phyloP scores from a whole-genome alignment of 2,329 filamentous ascomycete genomes.

The Phaeophleospora eucalypticola region DNA sequence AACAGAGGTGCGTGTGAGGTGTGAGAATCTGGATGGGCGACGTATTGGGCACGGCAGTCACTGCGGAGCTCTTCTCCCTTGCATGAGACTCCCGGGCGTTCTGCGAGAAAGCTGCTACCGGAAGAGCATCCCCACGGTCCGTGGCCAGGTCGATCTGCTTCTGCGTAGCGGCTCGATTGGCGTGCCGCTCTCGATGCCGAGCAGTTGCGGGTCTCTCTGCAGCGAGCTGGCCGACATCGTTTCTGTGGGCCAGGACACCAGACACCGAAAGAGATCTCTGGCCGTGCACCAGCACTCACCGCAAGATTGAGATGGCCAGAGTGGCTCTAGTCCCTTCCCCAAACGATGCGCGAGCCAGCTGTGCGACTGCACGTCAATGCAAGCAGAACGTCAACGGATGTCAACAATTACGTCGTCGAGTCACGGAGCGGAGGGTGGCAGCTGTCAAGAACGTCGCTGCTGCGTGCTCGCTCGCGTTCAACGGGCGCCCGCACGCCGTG shows the following conservation, averaged over 20 bases:
- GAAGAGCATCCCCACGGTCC: constrained; percentile 16
- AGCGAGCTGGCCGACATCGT: constrained; percentile 10
- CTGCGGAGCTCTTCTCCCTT: constrained; percentile 8
- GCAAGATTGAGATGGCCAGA: constrained; percentile 13
- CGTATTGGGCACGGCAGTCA: constrained; percentile 12
- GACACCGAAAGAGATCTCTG: too few relatives aligned
- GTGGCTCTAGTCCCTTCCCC: constrained; percentile 10
- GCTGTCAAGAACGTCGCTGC: not conserved
- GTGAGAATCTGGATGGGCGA: constrained; percentile 4
- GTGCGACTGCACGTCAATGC: constrained; percentile 13
- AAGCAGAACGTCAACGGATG: constrained; percentile 10
- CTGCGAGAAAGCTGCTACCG: constrained; percentile 10
- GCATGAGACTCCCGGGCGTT: constrained; percentile 2
- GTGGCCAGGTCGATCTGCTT: constrained; percentile 13
- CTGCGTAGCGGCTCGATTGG: constrained; percentile 10
- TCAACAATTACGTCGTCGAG: too few relatives aligned
- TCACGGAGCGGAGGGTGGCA: too few relatives aligned
- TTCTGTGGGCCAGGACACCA: constrained; percentile 6
- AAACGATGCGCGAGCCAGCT: constrained; percentile 15
- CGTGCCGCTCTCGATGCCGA: constrained; percentile 4
- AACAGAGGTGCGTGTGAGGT: not conserved
- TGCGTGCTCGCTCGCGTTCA: constrained; percentile 2
- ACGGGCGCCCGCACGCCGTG: not conserved
- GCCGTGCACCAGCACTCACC: constrained; percentile 16
- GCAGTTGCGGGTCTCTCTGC: constrained; percentile 10